Evolutionary conservation across 2,329 filamentous ascomycete genomes (phyloP).

Genomic region (Fusarium solani-melongenae): DNA sequence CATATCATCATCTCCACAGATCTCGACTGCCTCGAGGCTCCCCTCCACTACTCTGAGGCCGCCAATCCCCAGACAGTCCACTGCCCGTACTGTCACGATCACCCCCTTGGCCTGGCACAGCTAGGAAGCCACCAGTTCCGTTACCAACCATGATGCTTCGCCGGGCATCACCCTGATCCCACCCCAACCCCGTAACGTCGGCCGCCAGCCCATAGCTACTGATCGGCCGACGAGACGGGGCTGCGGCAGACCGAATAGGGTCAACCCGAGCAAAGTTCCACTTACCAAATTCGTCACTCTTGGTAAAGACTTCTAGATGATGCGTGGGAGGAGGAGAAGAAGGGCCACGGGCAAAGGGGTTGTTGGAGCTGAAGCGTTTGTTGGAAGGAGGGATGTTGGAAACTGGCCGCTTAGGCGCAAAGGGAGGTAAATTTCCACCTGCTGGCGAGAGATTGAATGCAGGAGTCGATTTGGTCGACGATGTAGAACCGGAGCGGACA

Average conservation of each 20-base stretch:
- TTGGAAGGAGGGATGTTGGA: conserved; percentile 43
- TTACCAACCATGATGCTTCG: conserved; percentile 66
- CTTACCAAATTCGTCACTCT: conserved; percentile 66
- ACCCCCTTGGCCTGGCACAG: conserved; percentile 54
- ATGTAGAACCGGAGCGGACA: conserved; percentile 48
- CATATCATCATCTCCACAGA: conserved; percentile 31
- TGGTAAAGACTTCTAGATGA: conserved; percentile 70
- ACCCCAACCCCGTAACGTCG: conserved; percentile 60
- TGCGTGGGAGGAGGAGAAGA: conserved; percentile 57
- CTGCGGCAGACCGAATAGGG: conserved; percentile 44
- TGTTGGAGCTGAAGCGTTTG: conserved; percentile 69
- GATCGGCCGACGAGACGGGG: conserved; percentile 54
- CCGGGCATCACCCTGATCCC: conserved; percentile 63
- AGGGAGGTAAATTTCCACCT: conserved; percentile 37
- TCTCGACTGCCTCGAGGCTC: conserved; percentile 41
- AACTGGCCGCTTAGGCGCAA: conserved; percentile 43
- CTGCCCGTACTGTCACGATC: conserved; percentile 17
- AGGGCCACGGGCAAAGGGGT: conserved; percentile 60
- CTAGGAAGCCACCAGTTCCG: conserved; percentile 63
- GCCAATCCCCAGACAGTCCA: conserved; percentile 39
- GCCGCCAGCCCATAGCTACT: conserved; percentile 69
- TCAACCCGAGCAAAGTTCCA: conserved; percentile 68
- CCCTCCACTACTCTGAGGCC: conserved; percentile 56
- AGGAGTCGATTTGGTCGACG: conserved; percentile 39
- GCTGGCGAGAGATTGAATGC: conserved; percentile 41